phyloP scores from a whole-genome alignment of 2,329 filamentous ascomycete genomes.

The Tolypocladium tundrense region DNA sequence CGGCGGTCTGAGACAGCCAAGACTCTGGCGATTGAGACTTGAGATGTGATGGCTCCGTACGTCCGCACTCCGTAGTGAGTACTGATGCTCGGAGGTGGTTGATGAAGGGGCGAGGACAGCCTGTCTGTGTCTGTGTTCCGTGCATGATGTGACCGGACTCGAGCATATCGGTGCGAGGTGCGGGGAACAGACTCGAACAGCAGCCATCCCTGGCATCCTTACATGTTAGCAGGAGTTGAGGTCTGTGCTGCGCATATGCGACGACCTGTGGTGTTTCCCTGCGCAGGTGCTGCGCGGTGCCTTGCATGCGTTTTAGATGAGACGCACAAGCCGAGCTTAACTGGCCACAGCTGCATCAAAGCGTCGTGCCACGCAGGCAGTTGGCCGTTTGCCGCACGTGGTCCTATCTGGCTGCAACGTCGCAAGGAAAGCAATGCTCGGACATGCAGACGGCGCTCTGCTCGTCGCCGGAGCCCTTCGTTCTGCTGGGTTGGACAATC shows the following conservation, averaged over 20 bases:
- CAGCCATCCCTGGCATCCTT: not conserved
- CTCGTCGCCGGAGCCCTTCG: not conserved
- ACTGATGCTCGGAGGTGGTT: too few species aligned
- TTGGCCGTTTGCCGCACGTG: not conserved
- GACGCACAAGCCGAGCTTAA: not conserved
- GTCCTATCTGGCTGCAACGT: not conserved
- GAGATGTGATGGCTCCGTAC: too few species aligned
- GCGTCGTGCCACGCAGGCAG: not conserved
- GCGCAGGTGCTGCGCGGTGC: not conserved
- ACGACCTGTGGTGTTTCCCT: not conserved
- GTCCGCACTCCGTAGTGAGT: too few species aligned
- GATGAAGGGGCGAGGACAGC: not conserved
- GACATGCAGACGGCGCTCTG: not conserved
- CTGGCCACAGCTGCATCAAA: not conserved
- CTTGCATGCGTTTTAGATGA: not conserved
- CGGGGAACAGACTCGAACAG: not conserved
- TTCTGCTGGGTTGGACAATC: not conserved
- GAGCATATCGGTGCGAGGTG: not conserved
- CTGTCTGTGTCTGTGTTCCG: not conserved
- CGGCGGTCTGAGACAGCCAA: too few species aligned
- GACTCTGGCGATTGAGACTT: too few species aligned
- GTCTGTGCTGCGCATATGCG: not conserved
- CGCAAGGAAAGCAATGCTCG: not conserved
- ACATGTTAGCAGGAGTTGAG: not conserved
- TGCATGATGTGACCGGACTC: not conserved